These are phyloP conservation scores for Tilletia caries DNA, from an alignment of 1,284 basidiomycete genomes.

Conservation along the genomic window DNA sequence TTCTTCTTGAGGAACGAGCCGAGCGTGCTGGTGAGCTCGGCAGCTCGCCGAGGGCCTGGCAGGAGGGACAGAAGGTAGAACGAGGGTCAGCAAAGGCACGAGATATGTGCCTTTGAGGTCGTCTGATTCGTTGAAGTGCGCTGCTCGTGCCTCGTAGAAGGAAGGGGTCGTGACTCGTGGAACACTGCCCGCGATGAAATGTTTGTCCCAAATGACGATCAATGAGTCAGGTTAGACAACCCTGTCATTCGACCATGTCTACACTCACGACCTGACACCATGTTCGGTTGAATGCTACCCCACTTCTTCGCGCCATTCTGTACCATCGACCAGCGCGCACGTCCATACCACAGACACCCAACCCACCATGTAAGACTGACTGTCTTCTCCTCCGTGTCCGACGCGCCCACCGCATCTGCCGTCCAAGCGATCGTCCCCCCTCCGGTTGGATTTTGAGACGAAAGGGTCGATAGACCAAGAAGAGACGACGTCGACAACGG, in stretches of 20 bases:
- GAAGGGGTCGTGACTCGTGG: conserved; percentile 39
- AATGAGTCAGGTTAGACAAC: too few species aligned
- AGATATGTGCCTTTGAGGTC: conserved; percentile 24
- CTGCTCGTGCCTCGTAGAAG: conserved; percentile 26
- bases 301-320: conserved; percentile 26
- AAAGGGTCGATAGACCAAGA: too few species aligned
- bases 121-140: not conserved
- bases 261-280: conserved; percentile 22
- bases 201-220: too few species aligned
- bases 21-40: too few species aligned
- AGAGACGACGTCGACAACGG: too few species aligned
- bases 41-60: too few species aligned
- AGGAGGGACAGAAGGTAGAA: too few species aligned
- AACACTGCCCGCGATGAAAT: conserved; percentile 25
- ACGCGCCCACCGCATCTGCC: conserved; percentile 15
- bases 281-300: conserved; percentile 29
- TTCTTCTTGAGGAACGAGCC: too few species aligned
- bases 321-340: conserved; percentile 39
- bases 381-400: not conserved
- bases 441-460: too few species aligned
- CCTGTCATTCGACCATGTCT: not conserved
- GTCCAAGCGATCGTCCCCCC: too few species aligned
- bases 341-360: conserved; percentile 27
- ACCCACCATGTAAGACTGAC: conserved; percentile 33
- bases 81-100: too few species aligned